These are phyloP conservation scores for Wallacemonas sp. DNA, from an alignment of 208 protist genomes.

Conservation along the genomic window DNA sequence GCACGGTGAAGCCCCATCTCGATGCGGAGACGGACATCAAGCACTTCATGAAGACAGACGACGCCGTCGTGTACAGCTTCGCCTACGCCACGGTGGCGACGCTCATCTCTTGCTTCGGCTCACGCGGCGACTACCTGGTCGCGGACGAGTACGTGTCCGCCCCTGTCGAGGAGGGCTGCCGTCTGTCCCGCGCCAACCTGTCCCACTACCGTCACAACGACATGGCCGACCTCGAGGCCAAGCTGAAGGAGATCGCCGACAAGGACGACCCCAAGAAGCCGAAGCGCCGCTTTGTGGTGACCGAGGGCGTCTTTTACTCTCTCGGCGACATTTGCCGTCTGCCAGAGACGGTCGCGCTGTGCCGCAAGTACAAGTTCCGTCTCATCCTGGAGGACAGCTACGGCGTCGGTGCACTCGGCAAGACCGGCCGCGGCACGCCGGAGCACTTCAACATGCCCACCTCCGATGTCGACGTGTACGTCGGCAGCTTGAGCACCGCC, in stretches of 20 bases:
- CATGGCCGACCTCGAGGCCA: constrained; percentile 89
- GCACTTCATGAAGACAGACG: constrained; percentile 88
- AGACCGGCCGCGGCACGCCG: constrained; percentile 92
- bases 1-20: constrained; percentile 96
- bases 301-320: constrained; percentile 95
- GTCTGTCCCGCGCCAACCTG: constrained; percentile 87
- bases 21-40: constrained; percentile 91
- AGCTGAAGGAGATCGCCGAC: constrained; percentile 71
- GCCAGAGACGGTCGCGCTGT: constrained; percentile 89
- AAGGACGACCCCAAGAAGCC: constrained; percentile 69
- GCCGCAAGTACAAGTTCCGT: constrained; percentile 94
- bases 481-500: constrained; percentile 85
- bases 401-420: constrained; percentile 95
- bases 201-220: constrained; percentile 95
- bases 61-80: constrained; percentile 95
- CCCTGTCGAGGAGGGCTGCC: constrained; percentile 85
- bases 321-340: constrained; percentile 90
- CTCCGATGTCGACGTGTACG: constrained; percentile 85
- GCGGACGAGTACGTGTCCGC: constrained; percentile 86
- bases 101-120: constrained; percentile 94
- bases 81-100: constrained; percentile 95
- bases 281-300: constrained; percentile 93
- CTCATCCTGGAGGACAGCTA: constrained; percentile 97
- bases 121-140: constrained; percentile 93
- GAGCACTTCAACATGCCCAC: constrained; percentile 93